phyloP scores from a whole-genome alignment of 306 rosid species.

The Citrullus colocynthis region DNA sequence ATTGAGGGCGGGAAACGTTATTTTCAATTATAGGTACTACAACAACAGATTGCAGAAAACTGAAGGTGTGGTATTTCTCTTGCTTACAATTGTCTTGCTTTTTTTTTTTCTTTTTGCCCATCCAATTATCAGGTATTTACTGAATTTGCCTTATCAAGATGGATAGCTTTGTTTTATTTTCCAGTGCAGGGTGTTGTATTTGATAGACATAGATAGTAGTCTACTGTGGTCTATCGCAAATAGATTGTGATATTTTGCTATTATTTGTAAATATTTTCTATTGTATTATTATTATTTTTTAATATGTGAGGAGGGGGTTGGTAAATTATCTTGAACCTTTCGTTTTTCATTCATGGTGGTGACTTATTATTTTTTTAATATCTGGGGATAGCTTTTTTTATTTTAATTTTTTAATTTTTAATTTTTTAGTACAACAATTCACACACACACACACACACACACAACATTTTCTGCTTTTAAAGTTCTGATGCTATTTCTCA shows the following conservation, averaged over 20 bases:
- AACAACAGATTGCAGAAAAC: slow-evolving; percentile 44
- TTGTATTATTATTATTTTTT: not conserved
- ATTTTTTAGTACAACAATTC: too few species aligned
- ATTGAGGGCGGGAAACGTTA: slow-evolving; percentile 62
- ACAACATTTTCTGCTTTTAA: too few species aligned
- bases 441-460: too few species aligned
- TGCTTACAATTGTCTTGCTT: not conserved
- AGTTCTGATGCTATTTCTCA: not conserved
- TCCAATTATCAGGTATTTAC: not conserved
- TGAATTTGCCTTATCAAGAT: not conserved
- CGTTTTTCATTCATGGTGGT: not conserved
- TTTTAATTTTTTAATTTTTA: too few species aligned
- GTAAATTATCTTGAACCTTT: not conserved
- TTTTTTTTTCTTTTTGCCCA: not conserved
- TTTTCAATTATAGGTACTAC: slow-evolving; percentile 68
- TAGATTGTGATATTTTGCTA: too few species aligned
- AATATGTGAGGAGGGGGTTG: not conserved
- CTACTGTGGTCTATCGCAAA: too few species aligned
- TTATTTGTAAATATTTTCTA: too few species aligned
- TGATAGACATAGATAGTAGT: too few species aligned
- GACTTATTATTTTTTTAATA: not conserved
- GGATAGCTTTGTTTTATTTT: not conserved
- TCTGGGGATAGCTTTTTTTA: too few species aligned
- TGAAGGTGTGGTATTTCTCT: slow-evolving; percentile 40
- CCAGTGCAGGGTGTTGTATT: not conserved